Conservation (phyloP, 352 stramenopile species). For the Phytopythium montanum region DNA sequence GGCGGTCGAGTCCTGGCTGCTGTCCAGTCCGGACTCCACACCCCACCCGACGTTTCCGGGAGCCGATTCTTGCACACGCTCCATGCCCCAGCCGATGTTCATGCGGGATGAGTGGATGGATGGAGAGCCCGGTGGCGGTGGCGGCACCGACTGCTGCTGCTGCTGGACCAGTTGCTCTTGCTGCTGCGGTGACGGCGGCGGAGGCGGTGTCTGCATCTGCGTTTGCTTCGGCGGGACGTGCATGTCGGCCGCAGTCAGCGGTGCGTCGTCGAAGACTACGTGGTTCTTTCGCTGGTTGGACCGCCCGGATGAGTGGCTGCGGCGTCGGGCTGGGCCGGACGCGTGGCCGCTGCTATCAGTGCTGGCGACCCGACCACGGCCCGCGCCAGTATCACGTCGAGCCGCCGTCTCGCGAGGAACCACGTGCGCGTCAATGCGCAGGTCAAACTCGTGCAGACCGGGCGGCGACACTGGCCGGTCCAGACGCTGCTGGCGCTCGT, state of each 20-base stretch:
- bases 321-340: neutral
- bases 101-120: neutral
- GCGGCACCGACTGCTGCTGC: neutral
- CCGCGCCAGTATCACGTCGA: conserved; percentile 3
- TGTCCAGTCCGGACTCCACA: neutral
- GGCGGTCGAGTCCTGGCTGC: neutral
- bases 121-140: neutral
- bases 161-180: too few relatives aligned
- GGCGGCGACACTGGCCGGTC: neutral
- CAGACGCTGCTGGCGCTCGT: neutral
- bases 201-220: too few relatives aligned
- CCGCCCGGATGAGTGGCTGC: conserved; percentile 2
- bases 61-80: neutral
- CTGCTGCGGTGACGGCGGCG: too few relatives aligned
- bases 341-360: neutral
- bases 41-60: conserved; percentile 1
- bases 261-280: neutral
- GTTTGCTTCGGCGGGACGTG: neutral
- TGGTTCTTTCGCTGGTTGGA: neutral
- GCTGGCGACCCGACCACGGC: neutral
- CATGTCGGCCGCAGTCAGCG: neutral
- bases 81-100: conserved; percentile 1
- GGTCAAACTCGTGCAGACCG: conserved; percentile 18
- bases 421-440: conserved; percentile 23
- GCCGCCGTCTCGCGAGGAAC: neutral